A percentile compares a stretch with the other conserved stretches of the same genome.
Evolutionary conservation across 139 green algal species (phyloP).

Genomic region (Coccomyxa sp.): DNA sequence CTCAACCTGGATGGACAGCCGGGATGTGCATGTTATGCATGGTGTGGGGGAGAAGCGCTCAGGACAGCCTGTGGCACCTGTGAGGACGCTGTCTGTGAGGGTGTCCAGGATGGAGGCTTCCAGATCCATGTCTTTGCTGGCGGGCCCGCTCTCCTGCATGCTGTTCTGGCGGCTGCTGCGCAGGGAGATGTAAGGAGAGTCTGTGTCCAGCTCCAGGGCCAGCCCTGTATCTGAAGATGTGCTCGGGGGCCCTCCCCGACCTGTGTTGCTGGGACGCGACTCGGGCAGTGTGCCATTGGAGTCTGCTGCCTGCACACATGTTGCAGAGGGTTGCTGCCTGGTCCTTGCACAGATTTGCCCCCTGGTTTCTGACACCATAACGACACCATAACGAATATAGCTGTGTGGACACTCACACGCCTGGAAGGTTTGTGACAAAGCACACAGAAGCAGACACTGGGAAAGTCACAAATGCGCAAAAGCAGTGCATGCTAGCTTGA

Average conservation of each 20-base stretch:
- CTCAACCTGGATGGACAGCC: not conserved
- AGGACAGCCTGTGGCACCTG: not conserved
- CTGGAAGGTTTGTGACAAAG: no score
- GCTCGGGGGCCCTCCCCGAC: not conserved
- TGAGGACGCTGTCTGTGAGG: slow-evolving; percentile 68
- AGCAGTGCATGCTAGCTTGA: not conserved
- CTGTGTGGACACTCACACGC: no score
- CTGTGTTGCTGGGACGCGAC: not conserved
- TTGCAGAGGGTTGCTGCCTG: not conserved
- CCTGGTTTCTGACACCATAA: no score
- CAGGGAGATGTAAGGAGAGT: no score
- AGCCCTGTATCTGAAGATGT: not conserved
- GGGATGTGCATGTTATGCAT: not conserved
- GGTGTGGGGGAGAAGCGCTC: not conserved
- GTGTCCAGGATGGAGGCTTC: slow-evolving; percentile 66
- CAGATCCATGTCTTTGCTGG: slow-evolving; percentile 50
- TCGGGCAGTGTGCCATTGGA: not conserved
- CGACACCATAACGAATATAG: no score
- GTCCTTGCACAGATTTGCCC: not conserved
- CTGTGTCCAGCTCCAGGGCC: not conserved
- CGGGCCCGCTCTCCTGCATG: not conserved
- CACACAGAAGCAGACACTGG: no score
- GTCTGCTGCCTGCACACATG: not conserved
- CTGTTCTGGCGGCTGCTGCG: not conserved
- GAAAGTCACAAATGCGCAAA: no score